These are phyloP conservation scores for Metschnikowia lochheadii DNA, from an alignment of 805 yeast genomes.

Conservation along the genomic window DNA sequence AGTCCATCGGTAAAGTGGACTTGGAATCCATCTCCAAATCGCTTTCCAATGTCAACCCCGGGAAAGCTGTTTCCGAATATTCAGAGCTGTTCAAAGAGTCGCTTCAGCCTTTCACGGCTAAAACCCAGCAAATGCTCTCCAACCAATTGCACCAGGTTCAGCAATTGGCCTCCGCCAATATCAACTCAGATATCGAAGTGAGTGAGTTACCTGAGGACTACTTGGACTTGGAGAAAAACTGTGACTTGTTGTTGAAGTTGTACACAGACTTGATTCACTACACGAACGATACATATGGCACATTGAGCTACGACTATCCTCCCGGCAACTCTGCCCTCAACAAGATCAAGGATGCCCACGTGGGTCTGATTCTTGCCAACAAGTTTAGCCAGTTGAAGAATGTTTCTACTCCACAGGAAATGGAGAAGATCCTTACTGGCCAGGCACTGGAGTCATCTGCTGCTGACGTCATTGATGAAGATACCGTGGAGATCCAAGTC, in stretches of 20 bases:
- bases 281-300: constrained; percentile 56
- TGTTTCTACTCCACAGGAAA: constrained; percentile 64
- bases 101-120: constrained; percentile 51
- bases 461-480: constrained; percentile 11
- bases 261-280: constrained; percentile 47
- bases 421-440: constrained; percentile 53
- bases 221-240: constrained; percentile 59
- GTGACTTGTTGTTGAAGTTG: constrained; percentile 59
- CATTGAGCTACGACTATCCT: constrained; percentile 78
- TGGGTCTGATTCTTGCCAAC: constrained; percentile 52
- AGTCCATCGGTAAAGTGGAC: constrained; percentile 39
- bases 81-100: constrained; percentile 41
- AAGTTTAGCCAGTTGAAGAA: constrained; percentile 57
- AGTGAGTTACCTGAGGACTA: constrained; percentile 75
- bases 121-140: constrained; percentile 57
- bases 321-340: constrained; percentile 47
- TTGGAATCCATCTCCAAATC: constrained; percentile 32
- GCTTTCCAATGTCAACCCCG: constrained; percentile 33
- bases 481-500: constrained; percentile 27
- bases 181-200: constrained; percentile 48
- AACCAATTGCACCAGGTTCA: constrained; percentile 56
- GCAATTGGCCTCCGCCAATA: constrained; percentile 30
- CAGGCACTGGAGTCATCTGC: constrained; percentile 11
- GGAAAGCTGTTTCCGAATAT: constrained; percentile 37
- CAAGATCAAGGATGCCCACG: constrained; percentile 63